Percentiles rank a stretch among this genome's conserved stretches.
Conservation (phyloP, 768 basidiomycete genomes). For the Albatrellus ellisii region DNA sequence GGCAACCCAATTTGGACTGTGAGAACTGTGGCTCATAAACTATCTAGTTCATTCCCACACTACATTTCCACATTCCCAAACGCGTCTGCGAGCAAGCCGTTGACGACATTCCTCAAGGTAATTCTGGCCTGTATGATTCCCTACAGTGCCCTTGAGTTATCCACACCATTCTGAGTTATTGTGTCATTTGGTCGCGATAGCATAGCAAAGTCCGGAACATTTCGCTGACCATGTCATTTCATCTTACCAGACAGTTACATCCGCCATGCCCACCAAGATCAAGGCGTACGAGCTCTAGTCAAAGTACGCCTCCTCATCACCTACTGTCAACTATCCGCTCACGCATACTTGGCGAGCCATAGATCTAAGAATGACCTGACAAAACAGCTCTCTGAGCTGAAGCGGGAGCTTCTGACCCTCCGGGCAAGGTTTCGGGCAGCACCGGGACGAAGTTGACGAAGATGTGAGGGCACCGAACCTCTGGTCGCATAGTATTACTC, state of each 20-base stretch:
- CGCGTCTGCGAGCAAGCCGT: conserved; percentile 15
- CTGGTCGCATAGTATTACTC: not conserved
- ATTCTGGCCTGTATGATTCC: conserved; percentile 18
- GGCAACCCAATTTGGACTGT: conserved; percentile 13
- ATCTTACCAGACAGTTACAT: conserved; percentile 5
- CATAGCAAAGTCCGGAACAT: not conserved
- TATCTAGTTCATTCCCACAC: conserved; percentile 23
- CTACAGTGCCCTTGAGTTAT: not conserved
- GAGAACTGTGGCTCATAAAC: conserved; percentile 31
- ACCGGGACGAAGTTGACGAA: conserved; percentile 92
- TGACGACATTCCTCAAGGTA: conserved; percentile 26
- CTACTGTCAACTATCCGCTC: no score
- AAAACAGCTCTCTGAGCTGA: conserved; percentile 89
- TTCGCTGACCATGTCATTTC: conserved; percentile 7
- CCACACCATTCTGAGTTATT: no score
- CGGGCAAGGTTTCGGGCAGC: conserved; percentile 97
- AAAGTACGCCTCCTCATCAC: conserved; percentile 78
- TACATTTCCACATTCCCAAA: conserved; percentile 19
- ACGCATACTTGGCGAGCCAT: conserved; percentile 4
- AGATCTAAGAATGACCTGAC: conserved; percentile 96
- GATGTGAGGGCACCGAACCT: conserved; percentile 52
- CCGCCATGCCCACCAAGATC: conserved; percentile 82
- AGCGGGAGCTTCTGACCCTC: conserved; percentile 85
- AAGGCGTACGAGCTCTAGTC: conserved; percentile 95
- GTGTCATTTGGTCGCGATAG: no score